Evolutionary conservation across 345 rosid species (phyloP), one percentile per base, ranked within the genome.

Genomic region (Angophora floribunda): DNA sequence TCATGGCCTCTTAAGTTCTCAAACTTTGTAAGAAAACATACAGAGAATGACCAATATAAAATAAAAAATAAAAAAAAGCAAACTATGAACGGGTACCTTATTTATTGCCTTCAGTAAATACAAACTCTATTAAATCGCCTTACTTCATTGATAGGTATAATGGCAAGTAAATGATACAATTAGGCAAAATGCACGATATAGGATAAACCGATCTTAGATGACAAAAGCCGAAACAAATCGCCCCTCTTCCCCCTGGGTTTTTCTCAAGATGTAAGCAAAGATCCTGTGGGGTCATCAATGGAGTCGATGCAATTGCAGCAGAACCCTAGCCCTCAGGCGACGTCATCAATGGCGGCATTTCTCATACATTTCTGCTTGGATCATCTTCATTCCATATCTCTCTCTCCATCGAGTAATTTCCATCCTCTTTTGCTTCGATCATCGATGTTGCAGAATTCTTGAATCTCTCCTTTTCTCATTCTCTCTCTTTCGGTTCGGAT

Each of bases 331-430:
- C 85, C 45, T 51, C 91, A 90, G 41, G 85, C 91, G 87, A 93
- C 93, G 88, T n/a, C n/a, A n/a, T 51, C 94, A 4, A 51, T 94
- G 88, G 94, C 96, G n/a, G 94, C 92, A 89, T 97, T 92, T 90
- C 93, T 95, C 61, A 88, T 96, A 2, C 88, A 89, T 19, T 89
- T 90, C 89, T 90, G 92, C 89, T 90, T 97, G 87, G 91, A 92
- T 53, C 97, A 94, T 91, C 97, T 96, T 86, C 95, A 92, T 49
- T 90, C 94, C 87, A 93, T 96, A 87, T 89, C 86, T 94, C 98
- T 93, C 94, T 96, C 91, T 89, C 65, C 89, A 84, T 95, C 90
- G 96, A 95, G 99, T 95, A 89, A 13, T 55, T 30, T 55, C 65
- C 24, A 4, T 36, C 9, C 70, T 78, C 1, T 13, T 1, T 26